Percentiles rank a stretch among this genome's conserved stretches.
phyloP scores from a whole-genome alignment of 495 filamentous ascomycete genomes.

The Trichodelitschia bisporula region DNA sequence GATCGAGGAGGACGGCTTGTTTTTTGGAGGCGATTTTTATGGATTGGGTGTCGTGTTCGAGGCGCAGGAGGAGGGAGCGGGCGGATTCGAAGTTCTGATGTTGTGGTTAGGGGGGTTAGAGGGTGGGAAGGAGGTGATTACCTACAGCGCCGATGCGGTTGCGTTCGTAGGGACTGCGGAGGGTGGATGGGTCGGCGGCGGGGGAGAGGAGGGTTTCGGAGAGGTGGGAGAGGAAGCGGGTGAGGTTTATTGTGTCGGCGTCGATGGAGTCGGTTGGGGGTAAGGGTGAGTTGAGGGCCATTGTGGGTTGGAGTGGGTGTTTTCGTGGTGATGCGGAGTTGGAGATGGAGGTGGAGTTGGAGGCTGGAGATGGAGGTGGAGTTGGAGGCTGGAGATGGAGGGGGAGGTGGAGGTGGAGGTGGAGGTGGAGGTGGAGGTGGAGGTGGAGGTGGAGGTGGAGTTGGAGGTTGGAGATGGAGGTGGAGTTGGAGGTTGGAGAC shows the following conservation, averaged over 20 bases:
- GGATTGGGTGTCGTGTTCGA: conserved; percentile 46
- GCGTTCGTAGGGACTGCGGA: conserved; percentile 38
- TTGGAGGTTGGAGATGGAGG: too few relatives aligned
- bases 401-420: too few relatives aligned
- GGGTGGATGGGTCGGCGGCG: conserved; percentile 31
- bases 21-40: conserved; percentile 40
- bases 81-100: conserved; percentile 60
- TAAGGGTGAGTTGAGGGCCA: too few relatives aligned
- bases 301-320: too few relatives aligned
- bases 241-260: conserved; percentile 22
- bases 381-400: too few relatives aligned
- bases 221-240: conserved; percentile 47
- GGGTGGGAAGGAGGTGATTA: conserved; percentile 2
- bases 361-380: too few relatives aligned
- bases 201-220: conserved; percentile 47
- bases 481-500: too few relatives aligned
- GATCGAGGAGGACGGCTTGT: conserved; percentile 38
- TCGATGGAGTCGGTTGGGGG: too few relatives aligned
- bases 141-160: conserved; percentile 38
- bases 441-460: too few relatives aligned
- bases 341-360: too few relatives aligned
- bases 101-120: neutral
- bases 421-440: too few relatives aligned
- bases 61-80: conserved; percentile 41
- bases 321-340: too few relatives aligned